Evolutionary conservation across 768 basidiomycete species (phyloP).

Genomic region (Solioccasus polychromus): DNA sequence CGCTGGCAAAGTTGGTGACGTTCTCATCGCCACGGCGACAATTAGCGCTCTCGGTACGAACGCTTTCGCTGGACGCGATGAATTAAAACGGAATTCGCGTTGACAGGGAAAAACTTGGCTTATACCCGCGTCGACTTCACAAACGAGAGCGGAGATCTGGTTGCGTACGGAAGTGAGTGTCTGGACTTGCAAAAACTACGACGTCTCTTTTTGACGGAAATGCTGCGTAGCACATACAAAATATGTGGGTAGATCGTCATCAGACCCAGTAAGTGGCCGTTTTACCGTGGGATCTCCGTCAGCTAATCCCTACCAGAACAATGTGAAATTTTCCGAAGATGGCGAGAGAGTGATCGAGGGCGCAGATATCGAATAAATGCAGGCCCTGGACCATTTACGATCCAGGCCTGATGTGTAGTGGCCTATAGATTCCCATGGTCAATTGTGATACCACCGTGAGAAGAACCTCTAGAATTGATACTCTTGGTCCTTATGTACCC

Average conservation of each 20-base stretch:
- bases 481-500: too few relatives aligned
- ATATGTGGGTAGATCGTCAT: conserved; percentile 69
- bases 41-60: conserved; percentile 66
- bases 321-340: conserved; percentile 76
- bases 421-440: too few relatives aligned
- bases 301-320: conserved; percentile 53
- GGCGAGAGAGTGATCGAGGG: conserved; percentile 71
- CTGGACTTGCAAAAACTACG: too few relatives aligned
- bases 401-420: background rate
- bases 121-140: conserved; percentile 82
- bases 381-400: background rate
- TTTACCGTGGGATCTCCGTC: background rate
- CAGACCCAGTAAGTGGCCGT: conserved; percentile 35
- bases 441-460: too few relatives aligned
- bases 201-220: background rate
- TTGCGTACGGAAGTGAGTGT: conserved; percentile 77
- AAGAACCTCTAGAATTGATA: too few relatives aligned
- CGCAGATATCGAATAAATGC: conserved; percentile 12
- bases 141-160: conserved; percentile 57
- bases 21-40: conserved; percentile 59
- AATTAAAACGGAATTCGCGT: background rate
- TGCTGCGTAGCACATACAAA: conserved; percentile 71
- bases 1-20: conserved; percentile 68
- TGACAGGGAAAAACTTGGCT: conserved; percentile 72
- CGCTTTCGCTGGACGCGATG: background rate